phyloP scores from a whole-genome alignment of 2,329 filamentous ascomycete species.

The Phyllosticta ampelicida region DNA sequence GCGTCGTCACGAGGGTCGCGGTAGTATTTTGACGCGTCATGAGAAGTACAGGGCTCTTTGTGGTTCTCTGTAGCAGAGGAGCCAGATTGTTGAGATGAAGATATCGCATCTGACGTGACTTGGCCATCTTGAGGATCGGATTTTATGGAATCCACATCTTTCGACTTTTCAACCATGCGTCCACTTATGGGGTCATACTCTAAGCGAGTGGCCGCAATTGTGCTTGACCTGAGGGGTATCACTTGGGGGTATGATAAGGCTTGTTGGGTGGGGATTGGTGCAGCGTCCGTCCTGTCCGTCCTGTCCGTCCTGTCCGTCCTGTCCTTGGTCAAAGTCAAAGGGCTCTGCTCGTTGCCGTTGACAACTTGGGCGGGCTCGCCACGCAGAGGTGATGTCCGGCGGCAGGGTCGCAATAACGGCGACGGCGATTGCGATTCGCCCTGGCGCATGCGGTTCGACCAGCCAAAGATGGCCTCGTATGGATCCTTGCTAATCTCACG shows the following conservation, averaged over 20 bases:
- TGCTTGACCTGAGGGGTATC: neutral
- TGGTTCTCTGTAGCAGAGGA: conserved; percentile 12
- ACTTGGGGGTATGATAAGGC: neutral
- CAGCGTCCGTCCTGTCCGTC: neutral
- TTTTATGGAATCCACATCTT: neutral
- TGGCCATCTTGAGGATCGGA: neutral
- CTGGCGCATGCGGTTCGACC: conserved; percentile 24
- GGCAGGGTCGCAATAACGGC: conserved; percentile 16
- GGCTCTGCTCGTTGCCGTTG: neutral
- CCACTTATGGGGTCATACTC: conserved; percentile 28
- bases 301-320: no score
- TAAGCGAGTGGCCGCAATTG: neutral
- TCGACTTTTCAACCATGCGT: conserved; percentile 22
- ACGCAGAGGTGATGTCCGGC: conserved; percentile 10
- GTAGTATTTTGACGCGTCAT: conserved; percentile 2
- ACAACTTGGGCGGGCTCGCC: conserved; percentile 9
- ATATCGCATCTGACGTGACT: neutral
- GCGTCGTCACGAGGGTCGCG: conserved; percentile 5
- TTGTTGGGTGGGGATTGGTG: neutral
- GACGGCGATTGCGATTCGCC: conserved; percentile 11
- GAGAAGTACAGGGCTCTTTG: conserved; percentile 5
- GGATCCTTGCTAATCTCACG: conserved; percentile 28
- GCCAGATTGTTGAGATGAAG: neutral
- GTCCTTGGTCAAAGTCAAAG: neutral
- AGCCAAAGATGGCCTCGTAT: conserved; percentile 34